Evolutionary conservation across 108 stramenopile species (phyloP), one percentile per base, ranked within the genome.

Genomic region (Skeletonema menzelii): DNA sequence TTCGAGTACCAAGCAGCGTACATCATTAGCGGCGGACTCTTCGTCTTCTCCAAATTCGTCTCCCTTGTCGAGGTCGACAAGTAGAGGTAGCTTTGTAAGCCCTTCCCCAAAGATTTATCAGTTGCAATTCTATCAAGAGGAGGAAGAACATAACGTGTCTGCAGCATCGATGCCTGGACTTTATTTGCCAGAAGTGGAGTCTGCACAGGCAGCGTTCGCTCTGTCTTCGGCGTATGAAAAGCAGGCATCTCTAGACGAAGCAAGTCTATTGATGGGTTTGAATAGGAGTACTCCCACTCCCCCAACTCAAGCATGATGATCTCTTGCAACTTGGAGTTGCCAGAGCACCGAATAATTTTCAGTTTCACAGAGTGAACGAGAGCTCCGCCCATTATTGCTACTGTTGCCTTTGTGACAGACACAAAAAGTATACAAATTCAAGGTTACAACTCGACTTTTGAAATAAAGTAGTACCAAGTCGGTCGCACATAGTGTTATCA

Each of bases 221-320:
- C 37, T 59, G n/a, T 11, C 8, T 24, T 46, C 64, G 20, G 40
- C 40, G 0, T 59, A 26, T 34, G 17, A 22, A 8, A 28, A 59
- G 37, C 35, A 67, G 32, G 71, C 78, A 14, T 79, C 71, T 8
- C 67, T 79, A 56, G 63, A 66, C 19, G 78, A 79, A 44, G 78
- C 78, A 19, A 73, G 61, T 31, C 44, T 79, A 31, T 38, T 79
- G 27, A 79, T 79, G 78, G 72, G 72, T 17, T 67, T 79, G 62
- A 79, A 72, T 37, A 79, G 68, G 40, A 73, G 67, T 14, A 70
- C 76, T 59, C 73, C 73, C 0, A 66, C 73, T 44, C 73, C 73
- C 26, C 49, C 49, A 53, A 53, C 14, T 53, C 22, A 53, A 53
- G 2, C 40, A 42, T 42, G 40, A 42, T n/a, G 13, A 15, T 19